Conservation (phyloP, 148 eudicot species). For the Gaultheria prostrata region DNA sequence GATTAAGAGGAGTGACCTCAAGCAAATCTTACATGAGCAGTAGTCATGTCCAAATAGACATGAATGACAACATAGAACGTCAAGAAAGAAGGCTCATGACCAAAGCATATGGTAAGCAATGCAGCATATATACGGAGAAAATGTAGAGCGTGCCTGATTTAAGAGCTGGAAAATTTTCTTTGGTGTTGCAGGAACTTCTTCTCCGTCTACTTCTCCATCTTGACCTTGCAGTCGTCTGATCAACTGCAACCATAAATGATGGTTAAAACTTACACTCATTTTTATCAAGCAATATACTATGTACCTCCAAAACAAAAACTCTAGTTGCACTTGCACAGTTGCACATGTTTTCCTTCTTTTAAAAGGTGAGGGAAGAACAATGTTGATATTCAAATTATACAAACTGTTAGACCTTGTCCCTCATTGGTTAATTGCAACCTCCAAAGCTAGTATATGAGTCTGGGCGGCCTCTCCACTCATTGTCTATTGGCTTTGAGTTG, state of each 20-base stretch:
- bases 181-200: slow-evolving; percentile 88
- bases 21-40: background rate
- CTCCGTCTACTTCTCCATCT: slow-evolving; percentile 84
- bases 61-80: background rate
- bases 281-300: background rate
- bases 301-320: background rate
- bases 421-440: no score
- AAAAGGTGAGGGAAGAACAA: background rate
- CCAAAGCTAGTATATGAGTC: no score
- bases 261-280: background rate
- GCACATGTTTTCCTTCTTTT: background rate
- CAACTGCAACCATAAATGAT: slow-evolving; percentile 47
- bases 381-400: background rate
- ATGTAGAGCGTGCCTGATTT: slow-evolving; percentile 53
- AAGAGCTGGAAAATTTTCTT: slow-evolving; percentile 83
- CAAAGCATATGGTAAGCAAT: background rate
- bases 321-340: background rate
- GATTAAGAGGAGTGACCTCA: background rate
- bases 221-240: slow-evolving; percentile 76
- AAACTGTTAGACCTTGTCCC: no score
- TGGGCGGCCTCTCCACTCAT: no score
- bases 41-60: background rate
- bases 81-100: background rate
- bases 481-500: no score
- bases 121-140: background rate